phyloP scores from a whole-genome alignment of 306 rosid genomes.

The Adenanthera pavonina region DNA sequence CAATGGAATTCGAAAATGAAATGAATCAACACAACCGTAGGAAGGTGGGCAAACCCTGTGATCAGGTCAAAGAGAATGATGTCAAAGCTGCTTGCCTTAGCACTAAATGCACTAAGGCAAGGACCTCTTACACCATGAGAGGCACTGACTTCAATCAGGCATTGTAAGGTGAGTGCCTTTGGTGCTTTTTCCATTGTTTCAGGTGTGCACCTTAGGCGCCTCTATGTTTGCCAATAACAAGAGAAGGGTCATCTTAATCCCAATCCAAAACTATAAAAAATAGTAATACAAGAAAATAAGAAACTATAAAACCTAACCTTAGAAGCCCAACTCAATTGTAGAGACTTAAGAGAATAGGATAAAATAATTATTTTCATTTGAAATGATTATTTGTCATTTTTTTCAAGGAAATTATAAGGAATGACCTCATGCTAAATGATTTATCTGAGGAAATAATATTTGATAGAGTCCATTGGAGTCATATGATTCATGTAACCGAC shows the following conservation, averaged over 20 bases:
- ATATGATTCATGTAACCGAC: too few relatives aligned
- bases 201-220: too few relatives aligned
- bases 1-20: not conserved
- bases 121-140: not conserved
- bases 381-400: not conserved
- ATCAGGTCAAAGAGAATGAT: not conserved
- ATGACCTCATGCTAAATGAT: too few relatives aligned
- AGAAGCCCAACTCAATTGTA: too few relatives aligned
- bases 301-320: not conserved
- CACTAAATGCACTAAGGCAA: not conserved
- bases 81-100: not conserved
- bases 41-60: not conserved
- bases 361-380: not conserved
- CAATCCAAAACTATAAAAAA: not conserved
- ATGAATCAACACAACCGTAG: not conserved
- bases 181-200: too few relatives aligned
- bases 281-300: not conserved
- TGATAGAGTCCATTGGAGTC: too few relatives aligned
- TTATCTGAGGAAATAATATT: too few relatives aligned
- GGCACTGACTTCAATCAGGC: not conserved
- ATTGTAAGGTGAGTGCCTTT: not conserved
- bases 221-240: not conserved
- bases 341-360: not conserved
- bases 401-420: too few relatives aligned
- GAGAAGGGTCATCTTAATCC: not conserved